A percentile compares a stretch with the other conserved stretches of the same genome.
phyloP scores from a whole-genome alignment of 176 grass and related monocot species.

The Oryza nivara region DNA sequence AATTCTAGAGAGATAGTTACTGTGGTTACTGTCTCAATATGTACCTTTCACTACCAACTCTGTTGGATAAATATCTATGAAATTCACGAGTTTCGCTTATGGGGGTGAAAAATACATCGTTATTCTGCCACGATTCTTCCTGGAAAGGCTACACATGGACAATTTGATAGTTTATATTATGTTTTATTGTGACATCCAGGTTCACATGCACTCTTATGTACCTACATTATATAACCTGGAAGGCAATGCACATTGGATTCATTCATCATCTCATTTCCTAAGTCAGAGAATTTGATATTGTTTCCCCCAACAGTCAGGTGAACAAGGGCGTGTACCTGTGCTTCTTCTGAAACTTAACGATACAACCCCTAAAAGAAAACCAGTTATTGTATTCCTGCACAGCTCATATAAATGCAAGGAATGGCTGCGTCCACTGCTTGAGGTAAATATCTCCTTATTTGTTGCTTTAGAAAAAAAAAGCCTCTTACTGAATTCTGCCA shows the following conservation, averaged over 20 bases:
- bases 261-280: slow-evolving; percentile 22
- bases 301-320: slow-evolving; percentile 50
- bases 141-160: neutral
- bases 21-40: neutral
- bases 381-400: slow-evolving; percentile 83
- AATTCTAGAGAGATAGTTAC: neutral
- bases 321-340: slow-evolving; percentile 81
- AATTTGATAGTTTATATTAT: neutral
- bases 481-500: slow-evolving; percentile 6
- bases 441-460: slow-evolving; percentile 45
- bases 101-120: neutral
- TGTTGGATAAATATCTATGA: neutral
- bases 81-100: neutral
- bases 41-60: neutral
- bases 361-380: slow-evolving; percentile 55
- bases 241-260: neutral
- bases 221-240: slow-evolving; percentile 1
- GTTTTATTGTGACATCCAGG: slow-evolving; percentile 18
- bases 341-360: slow-evolving; percentile 75
- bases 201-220: neutral
- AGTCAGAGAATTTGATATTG: slow-evolving; percentile 15
- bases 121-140: neutral
- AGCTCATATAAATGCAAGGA: slow-evolving; percentile 98
- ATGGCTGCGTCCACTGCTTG: slow-evolving; percentile 83
- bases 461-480: neutral